phyloP scores from a whole-genome alignment of 202 grass and related monocot genomes.

The Thinopyrum obtusiflorum region DNA sequence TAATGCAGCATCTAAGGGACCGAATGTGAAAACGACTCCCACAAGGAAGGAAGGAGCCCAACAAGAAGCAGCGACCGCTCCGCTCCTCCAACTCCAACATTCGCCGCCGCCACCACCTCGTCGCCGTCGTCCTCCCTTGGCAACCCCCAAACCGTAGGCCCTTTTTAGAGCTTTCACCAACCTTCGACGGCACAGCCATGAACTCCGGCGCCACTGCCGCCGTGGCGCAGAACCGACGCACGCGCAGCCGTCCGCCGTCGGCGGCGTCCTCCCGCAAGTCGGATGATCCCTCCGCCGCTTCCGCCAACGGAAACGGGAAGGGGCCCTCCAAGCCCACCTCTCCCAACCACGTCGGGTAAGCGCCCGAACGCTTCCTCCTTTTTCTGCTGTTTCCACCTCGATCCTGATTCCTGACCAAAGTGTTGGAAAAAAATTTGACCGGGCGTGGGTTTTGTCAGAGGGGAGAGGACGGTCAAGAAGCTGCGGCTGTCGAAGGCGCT shows the following conservation, averaged over 20 bases:
- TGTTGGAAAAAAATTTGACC: not conserved
- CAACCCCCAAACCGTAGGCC: not conserved
- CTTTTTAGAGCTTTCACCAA: not conserved
- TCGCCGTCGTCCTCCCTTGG: not conserved
- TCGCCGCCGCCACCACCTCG: conserved; percentile 22
- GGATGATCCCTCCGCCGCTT: conserved; percentile 12
- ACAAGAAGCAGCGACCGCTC: conserved; percentile 20
- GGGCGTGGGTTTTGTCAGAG: conserved; percentile 35
- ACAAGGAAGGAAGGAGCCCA: not conserved
- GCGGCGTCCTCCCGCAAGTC: conserved; percentile 28
- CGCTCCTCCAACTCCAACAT: conserved; percentile 41
- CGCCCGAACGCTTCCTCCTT: not conserved
- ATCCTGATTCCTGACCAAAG: conserved; percentile 14
- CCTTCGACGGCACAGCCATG: not conserved
- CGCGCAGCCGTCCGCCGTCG: conserved; percentile 47
- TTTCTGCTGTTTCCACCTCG: not conserved
- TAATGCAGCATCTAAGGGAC: not conserved
- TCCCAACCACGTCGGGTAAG: conserved; percentile 42
- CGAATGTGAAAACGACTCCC: not conserved
- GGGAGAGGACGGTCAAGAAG: conserved; percentile 88
- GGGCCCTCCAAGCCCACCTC: conserved; percentile 39
- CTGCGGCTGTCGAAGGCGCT: conserved; percentile 90
- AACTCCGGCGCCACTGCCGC: conserved; percentile 10
- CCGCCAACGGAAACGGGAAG: conserved; percentile 23
- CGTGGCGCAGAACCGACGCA: conserved; percentile 25